A percentile compares a stretch with the other conserved stretches of the same genome.
Evolutionary conservation across 345 rosid species (phyloP).

Genomic region (Diplotaxis tenuifolia): DNA sequence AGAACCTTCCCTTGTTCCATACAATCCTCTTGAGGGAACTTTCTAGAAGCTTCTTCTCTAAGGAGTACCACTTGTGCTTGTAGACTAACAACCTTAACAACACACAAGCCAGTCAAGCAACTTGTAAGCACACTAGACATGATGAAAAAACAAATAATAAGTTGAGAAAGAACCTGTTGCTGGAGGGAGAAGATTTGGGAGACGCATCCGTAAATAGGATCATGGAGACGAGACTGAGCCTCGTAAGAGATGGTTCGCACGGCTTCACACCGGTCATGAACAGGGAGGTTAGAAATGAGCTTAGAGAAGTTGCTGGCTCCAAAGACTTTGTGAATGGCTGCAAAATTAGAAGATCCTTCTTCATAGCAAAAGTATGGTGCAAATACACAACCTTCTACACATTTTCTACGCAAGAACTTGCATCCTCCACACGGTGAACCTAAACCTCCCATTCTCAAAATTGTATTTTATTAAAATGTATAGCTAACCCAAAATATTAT

Average conservation of each 20-base stretch:
- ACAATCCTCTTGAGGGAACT: conserved; percentile 43
- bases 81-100: conserved; percentile 69
- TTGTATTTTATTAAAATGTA: neutral
- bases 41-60: conserved; percentile 71
- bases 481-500: neutral
- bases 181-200: conserved; percentile 95
- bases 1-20: conserved; percentile 37
- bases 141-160: neutral
- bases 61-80: conserved; percentile 80
- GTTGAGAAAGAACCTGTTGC: conserved; percentile 62
- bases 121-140: conserved; percentile 15
- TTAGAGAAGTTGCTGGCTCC: conserved; percentile 98
- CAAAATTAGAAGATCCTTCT: conserved; percentile 84
- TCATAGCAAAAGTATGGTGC: conserved; percentile 96
- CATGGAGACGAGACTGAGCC: conserved; percentile 95
- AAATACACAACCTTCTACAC: conserved; percentile 87
- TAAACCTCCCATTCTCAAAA: conserved; percentile 49
- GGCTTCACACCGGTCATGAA: conserved; percentile 70
- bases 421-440: conserved; percentile 98
- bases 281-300: conserved; percentile 75
- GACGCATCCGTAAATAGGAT: conserved; percentile 94
- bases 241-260: conserved; percentile 88
- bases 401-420: conserved; percentile 95
- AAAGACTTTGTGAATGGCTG: conserved; percentile 89
- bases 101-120: neutral